Base-by-base conservation (phyloP, 2,329 filamentous ascomycete genomes). In the Penicillium fuscoglaucum region DNA sequence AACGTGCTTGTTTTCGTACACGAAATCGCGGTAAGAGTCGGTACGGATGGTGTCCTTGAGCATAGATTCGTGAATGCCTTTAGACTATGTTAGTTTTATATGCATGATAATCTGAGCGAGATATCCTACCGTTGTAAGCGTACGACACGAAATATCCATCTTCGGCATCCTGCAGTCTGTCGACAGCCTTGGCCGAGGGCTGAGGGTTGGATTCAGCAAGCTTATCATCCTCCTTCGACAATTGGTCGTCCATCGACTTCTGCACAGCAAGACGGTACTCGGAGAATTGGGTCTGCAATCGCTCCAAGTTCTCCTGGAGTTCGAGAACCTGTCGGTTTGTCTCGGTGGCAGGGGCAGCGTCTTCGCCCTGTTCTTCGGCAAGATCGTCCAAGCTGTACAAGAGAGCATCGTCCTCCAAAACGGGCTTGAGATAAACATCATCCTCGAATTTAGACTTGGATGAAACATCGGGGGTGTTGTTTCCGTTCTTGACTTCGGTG, bases 31-130 rank as follows among this genome's bases (percentile, higher is more conserved):
- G 77, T 98, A 98, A 3, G 91, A 89, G 68, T 96, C 90, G 12
- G 93, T 98, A 52, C 93, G 89, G 41, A 96, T 83, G 0, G 85
- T 82, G 70, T 98, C 93, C 74, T 96, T 96, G 61, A 98, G 83
- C 93, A 98, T 98, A 8, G 90, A 92, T 72, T 96, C 91, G 74
- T 98, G 93, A 56, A 98, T 97, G 57, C 91, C 90, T 90, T 71
- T n/a, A 19, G 7, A 37, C 15, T 3, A 33, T 43, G 29, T 65
- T 55, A 66, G 62, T 17, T 45, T 49, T 13, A 28, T 31, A 26
- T 46, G 15, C n/a, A 21, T 35, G 24, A 21, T 24, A 6, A 17
- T 8, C 1, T 24, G 13, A 8, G 29, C 17, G 6, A 13, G 21
- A 24, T 41, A 39, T 66, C 80, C 61, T 75, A 89, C 88, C 86